Conservation (phyloP, 139 green algal genomes). For the Closterium sp. region DNA sequence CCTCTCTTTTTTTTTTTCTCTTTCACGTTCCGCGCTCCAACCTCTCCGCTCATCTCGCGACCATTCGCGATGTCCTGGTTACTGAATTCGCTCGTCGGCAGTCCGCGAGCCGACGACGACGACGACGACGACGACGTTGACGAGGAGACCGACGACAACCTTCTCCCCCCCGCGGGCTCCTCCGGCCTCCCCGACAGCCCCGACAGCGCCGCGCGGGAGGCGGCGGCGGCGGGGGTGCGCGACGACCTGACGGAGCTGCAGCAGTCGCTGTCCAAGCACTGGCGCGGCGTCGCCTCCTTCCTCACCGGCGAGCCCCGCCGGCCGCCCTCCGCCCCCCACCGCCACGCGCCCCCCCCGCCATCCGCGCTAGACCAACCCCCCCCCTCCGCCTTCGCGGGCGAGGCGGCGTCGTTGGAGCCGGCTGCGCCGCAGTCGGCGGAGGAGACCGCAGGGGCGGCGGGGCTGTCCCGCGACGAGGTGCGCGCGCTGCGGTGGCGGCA, state of each 20-base stretch:
- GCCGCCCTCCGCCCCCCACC: background rate
- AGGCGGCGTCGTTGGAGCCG: background rate
- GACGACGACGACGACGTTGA: background rate
- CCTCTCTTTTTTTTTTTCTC: too few species aligned
- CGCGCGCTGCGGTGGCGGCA: too few species aligned
- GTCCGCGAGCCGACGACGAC: background rate
- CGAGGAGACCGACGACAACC: background rate
- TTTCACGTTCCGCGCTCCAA: too few species aligned
- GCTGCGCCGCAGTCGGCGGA: background rate
- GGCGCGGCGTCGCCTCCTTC: conserved; percentile 24
- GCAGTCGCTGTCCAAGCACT: conserved; percentile 27
- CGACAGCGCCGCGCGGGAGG: too few species aligned
- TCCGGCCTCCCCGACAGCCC: too few species aligned
- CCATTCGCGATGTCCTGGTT: conserved; percentile 7
- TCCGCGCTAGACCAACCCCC: too few species aligned
- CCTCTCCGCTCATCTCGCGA: too few species aligned
- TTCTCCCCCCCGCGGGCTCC: background rate
- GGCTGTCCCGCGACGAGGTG: background rate
- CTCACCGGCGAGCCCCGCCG: conserved; percentile 11
- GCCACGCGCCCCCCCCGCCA: background rate
- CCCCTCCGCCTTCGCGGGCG: background rate
- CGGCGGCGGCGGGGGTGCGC: conserved; percentile 5
- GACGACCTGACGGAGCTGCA: conserved; percentile 41
- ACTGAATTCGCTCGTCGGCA: conserved; percentile 21
- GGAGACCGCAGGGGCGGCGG: background rate